Conservation (phyloP, 2,329 filamentous ascomycete genomes). For the Aphanoascus verrucosus region DNA sequence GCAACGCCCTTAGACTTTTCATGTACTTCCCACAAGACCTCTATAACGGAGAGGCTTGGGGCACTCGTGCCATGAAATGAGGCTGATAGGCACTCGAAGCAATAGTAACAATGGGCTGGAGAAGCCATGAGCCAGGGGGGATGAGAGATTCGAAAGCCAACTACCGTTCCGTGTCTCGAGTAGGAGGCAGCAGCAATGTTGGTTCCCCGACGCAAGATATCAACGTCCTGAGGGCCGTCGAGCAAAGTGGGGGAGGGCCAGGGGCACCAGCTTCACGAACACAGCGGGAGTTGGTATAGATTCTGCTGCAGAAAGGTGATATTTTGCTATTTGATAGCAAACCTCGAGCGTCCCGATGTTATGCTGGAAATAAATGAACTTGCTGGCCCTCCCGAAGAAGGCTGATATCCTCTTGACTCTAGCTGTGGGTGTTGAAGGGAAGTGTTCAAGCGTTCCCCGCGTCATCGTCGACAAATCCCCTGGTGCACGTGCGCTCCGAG, state of each 20-base stretch:
- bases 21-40: slow-evolving; percentile 55
- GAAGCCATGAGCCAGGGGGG: slow-evolving; percentile 58
- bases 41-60: slow-evolving; percentile 56
- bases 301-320: not conserved
- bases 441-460: not conserved
- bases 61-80: slow-evolving; percentile 60
- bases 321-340: not conserved
- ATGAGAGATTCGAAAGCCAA: not conserved
- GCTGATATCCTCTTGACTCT: not conserved
- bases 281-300: not conserved
- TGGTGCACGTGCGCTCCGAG: not conserved
- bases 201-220: not conserved
- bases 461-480: too few relatives aligned
- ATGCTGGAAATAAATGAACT: not conserved
- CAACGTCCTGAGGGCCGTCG: not conserved
- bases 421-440: not conserved
- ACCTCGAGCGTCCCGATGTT: not conserved
- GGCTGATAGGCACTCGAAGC: slow-evolving; percentile 77
- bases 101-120: slow-evolving; percentile 75
- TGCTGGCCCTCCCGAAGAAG: slow-evolving; percentile 9
- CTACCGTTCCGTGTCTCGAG: not conserved
- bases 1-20: slow-evolving; percentile 26
- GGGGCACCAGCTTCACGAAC: not conserved
- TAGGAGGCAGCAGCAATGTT: not conserved
- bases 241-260: slow-evolving; percentile 6